Evolutionary conservation across 2,329 filamentous ascomycete species (phyloP).

Genomic region (Trichoderma polysporum): DNA sequence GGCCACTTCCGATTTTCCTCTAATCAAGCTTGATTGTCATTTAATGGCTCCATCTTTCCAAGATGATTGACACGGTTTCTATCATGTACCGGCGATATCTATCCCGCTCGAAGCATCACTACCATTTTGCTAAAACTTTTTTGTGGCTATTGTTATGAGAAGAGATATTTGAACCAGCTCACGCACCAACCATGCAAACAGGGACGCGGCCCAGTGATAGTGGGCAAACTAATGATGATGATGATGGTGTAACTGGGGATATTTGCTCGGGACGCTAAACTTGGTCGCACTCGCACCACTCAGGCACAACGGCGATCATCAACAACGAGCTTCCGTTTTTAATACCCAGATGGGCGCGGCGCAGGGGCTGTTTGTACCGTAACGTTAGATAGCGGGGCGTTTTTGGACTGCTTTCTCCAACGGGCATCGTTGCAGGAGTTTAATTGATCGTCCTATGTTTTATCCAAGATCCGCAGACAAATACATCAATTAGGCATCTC

Average conservation of each 20-base stretch:
- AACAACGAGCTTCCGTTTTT: neutral
- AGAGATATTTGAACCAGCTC: neutral
- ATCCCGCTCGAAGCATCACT: neutral
- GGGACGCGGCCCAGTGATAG: neutral
- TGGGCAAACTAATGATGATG: neutral
- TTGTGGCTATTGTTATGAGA: neutral
- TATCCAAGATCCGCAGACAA: neutral
- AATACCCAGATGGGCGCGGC: neutral
- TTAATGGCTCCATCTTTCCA: constrained; percentile 6
- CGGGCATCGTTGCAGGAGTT: neutral
- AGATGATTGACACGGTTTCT: constrained; percentile 11
- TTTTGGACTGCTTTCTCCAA: constrained; percentile 2
- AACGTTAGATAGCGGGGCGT: neutral
- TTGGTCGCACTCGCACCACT: neutral
- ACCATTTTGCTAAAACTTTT: neutral
- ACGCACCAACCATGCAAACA: neutral
- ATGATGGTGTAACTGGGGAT: neutral
- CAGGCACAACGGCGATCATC: neutral
- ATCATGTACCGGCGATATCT: constrained; percentile 2
- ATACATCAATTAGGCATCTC: constrained; percentile 8
- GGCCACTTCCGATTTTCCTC: neutral
- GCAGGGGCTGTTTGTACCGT: neutral
- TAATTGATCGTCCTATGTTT: constrained; percentile 10
- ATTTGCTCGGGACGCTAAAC: neutral
- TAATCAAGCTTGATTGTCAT: constrained; percentile 12